Evolutionary conservation across 345 rosid species (phyloP).

Genomic region (Bruguiera sexangula): DNA sequence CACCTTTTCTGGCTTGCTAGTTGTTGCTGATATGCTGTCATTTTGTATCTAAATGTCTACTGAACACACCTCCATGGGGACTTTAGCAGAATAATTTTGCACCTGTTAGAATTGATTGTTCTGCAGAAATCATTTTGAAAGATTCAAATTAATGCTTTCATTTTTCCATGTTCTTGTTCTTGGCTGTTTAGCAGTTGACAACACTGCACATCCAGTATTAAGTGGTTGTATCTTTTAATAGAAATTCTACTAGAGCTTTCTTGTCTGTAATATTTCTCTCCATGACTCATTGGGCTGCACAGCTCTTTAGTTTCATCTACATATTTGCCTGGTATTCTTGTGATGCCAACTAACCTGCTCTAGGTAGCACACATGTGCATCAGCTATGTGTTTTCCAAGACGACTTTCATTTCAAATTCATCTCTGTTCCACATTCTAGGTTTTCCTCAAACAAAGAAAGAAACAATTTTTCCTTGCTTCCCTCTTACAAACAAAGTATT

Average conservation of each 20-base stretch:
- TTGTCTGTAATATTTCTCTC: background rate
- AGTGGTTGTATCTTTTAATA: background rate
- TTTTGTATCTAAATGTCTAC: background rate
- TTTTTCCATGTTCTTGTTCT: too few relatives aligned
- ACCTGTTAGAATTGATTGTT: background rate
- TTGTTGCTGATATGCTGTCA: background rate
- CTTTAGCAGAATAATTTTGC: background rate
- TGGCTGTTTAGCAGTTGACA: background rate
- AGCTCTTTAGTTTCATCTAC: background rate
- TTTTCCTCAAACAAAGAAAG: background rate
- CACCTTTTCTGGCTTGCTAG: background rate
- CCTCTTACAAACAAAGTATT: background rate
- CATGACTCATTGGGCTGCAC: background rate
- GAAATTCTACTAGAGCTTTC: background rate
- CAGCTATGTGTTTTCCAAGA: background rate
- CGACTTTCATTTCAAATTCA: background rate
- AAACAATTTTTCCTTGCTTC: background rate
- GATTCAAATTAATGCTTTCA: too few relatives aligned
- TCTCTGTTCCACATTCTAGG: background rate
- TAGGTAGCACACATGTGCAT: background rate
- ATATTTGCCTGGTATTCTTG: background rate
- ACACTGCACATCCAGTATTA: background rate
- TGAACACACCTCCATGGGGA: background rate
- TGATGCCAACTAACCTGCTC: background rate
- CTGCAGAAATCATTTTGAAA: background rate